These are phyloP conservation scores for Mikania micrantha DNA, from an alignment of 129 eudicot genomes.

Conservation along the genomic window DNA sequence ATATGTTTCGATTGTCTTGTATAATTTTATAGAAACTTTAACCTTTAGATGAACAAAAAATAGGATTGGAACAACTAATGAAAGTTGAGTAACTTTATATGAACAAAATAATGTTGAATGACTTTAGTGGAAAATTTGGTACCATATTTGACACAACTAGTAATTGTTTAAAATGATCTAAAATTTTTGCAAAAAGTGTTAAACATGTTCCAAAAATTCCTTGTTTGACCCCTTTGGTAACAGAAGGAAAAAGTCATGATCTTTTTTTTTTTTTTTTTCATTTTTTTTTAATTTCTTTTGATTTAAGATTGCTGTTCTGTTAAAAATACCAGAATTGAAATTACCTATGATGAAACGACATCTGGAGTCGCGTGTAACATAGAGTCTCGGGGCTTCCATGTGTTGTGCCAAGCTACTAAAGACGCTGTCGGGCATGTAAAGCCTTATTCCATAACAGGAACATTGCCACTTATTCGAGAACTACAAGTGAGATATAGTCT, in stretches of 20 bases:
- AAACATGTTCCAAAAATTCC: no score
- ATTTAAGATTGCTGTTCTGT: not conserved
- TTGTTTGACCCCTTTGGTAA: not conserved
- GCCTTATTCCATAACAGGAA: constrained; percentile 92
- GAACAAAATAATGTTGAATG: no score
- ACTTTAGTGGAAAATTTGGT: no score
- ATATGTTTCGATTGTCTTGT: no score
- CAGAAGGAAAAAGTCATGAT: no score
- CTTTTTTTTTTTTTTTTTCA: not conserved
- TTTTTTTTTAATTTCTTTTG: not conserved
- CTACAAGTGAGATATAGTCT: constrained; percentile 47
- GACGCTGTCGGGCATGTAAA: constrained; percentile 85
- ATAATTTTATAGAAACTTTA: no score
- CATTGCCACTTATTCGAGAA: constrained; percentile 81
- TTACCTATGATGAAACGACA: constrained; percentile 59
- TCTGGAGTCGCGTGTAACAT: constrained; percentile 88
- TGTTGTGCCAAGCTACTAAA: constrained; percentile 80
- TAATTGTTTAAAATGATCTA: not conserved
- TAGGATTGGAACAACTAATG: no score
- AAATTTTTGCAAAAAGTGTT: not conserved
- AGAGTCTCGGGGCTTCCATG: constrained; percentile 80
- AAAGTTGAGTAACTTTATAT: no score
- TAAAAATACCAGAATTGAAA: constrained; percentile 36
- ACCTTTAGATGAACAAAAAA: no score
- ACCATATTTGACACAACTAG: not conserved